Conservation (phyloP, 352 stramenopile genomes). For the Phytophthora fragariaefolia region DNA sequence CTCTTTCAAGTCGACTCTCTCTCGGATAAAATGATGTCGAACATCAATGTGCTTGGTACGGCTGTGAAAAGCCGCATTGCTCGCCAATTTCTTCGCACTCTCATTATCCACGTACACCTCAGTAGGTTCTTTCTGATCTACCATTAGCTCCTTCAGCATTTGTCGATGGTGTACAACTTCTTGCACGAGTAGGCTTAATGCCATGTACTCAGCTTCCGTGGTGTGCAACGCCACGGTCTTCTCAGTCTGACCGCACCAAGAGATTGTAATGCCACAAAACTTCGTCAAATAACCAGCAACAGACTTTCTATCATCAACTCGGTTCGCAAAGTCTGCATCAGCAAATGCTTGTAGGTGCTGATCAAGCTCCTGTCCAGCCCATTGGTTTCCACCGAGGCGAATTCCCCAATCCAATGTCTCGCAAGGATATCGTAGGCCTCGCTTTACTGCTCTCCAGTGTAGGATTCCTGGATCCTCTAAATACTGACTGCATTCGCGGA, state of each 20-base stretch:
- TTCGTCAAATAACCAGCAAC: not conserved
- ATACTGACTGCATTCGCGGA: not conserved
- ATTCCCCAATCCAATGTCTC: not conserved
- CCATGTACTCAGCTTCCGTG: conserved; percentile 30
- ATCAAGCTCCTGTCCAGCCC: not conserved
- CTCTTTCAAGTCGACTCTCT: conserved; percentile 16
- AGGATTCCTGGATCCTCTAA: not conserved
- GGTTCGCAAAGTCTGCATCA: not conserved
- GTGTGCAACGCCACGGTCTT: conserved; percentile 11
- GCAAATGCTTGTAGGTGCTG: not conserved
- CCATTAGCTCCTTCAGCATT: conserved; percentile 22
- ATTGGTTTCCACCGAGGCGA: not conserved
- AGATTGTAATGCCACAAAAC: conserved; percentile 15
- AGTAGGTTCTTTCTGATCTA: conserved; percentile 6
- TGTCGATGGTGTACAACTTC: conserved; percentile 26
- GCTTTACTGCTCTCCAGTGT: not conserved
- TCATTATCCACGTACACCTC: conserved; percentile 27
- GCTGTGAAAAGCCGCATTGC: conserved; percentile 25
- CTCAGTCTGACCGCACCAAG: not conserved
- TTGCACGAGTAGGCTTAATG: conserved; percentile 24
- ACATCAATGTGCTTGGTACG: conserved; percentile 35
- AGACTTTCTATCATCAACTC: not conserved
- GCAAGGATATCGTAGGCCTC: not conserved
- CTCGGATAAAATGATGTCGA: conserved; percentile 13
- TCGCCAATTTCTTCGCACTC: conserved; percentile 30